A percentile compares a stretch with the other conserved stretches of the same genome.
Conservation (phyloP, 176 grass and related monocot species). For the Thalia dealbata region DNA sequence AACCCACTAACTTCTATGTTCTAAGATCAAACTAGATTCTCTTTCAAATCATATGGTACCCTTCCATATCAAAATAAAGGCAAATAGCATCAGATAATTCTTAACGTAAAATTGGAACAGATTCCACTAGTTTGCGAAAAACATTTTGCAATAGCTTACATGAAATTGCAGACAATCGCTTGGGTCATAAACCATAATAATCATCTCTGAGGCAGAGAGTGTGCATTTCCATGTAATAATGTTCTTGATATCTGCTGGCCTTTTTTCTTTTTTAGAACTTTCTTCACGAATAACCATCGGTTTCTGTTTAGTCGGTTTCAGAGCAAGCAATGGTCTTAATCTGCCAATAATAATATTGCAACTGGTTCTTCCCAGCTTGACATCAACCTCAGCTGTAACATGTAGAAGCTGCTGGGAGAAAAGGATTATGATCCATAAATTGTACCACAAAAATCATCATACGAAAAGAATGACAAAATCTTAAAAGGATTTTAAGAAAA, state of each 20-base stretch:
- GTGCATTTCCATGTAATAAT: constrained; percentile 49
- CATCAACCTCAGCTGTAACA: constrained; percentile 62
- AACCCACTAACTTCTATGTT: too few species aligned
- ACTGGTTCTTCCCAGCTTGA: constrained; percentile 57
- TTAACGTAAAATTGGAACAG: background rate
- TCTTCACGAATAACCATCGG: constrained; percentile 48
- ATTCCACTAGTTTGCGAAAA: background rate
- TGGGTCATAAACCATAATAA: constrained; percentile 54
- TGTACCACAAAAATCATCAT: constrained; percentile 10
- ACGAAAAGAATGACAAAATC: background rate
- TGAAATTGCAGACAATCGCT: constrained; percentile 56
- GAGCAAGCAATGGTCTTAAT: constrained; percentile 60
- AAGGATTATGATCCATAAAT: constrained; percentile 13
- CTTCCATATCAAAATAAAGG: background rate
- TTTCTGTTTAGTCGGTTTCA: constrained; percentile 62
- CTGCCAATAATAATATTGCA: constrained; percentile 74
- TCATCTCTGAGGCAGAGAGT: constrained; percentile 54
- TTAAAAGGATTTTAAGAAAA: background rate
- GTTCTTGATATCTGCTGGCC: constrained; percentile 33
- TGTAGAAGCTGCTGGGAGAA: constrained; percentile 39
- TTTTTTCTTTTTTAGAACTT: constrained; percentile 39
- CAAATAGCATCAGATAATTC: background rate
- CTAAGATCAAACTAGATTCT: background rate
- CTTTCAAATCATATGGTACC: background rate
- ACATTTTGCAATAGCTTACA: constrained; percentile 39